Evolutionary conservation across 192 early-diverging fungal genomes (phyloP).

Genomic region (Backusella mclennaniae): DNA sequence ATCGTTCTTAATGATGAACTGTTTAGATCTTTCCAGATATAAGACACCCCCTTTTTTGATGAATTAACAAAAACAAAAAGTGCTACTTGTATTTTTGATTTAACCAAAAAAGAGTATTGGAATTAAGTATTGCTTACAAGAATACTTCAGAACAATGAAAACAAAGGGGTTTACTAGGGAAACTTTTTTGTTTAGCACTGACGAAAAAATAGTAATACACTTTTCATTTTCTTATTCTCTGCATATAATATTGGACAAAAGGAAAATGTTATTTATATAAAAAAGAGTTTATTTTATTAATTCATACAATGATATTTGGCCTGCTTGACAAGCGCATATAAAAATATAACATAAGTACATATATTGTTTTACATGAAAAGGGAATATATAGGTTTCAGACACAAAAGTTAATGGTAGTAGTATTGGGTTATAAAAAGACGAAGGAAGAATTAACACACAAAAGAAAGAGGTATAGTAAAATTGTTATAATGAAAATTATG

Average conservation of each 20-base stretch:
- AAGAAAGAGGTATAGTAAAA: not conserved
- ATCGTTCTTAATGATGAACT: not conserved
- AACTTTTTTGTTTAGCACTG: not conserved
- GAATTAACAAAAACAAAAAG: not conserved
- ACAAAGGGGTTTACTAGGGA: not conserved
- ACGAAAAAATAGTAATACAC: not conserved
- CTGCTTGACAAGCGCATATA: not conserved
- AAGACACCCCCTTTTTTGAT: not conserved
- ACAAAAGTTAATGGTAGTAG: not conserved
- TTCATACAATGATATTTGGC: not conserved
- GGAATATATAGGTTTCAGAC: not conserved
- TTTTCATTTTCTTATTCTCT: not conserved
- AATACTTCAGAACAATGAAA: not conserved
- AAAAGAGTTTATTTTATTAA: slow-evolving; percentile 1
- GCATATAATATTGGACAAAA: not conserved
- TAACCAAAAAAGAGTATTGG: not conserved
- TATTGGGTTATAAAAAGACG: not conserved
- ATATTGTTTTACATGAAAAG: not conserved
- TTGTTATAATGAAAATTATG: not conserved
- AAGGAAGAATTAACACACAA: not conserved
- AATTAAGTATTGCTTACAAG: not conserved
- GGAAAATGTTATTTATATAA: not conserved
- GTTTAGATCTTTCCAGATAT: not conserved
- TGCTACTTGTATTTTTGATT: not conserved
- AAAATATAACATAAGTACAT: not conserved